phyloP scores from a whole-genome alignment of 768 basidiomycete species.

The Lentinula edodes region DNA sequence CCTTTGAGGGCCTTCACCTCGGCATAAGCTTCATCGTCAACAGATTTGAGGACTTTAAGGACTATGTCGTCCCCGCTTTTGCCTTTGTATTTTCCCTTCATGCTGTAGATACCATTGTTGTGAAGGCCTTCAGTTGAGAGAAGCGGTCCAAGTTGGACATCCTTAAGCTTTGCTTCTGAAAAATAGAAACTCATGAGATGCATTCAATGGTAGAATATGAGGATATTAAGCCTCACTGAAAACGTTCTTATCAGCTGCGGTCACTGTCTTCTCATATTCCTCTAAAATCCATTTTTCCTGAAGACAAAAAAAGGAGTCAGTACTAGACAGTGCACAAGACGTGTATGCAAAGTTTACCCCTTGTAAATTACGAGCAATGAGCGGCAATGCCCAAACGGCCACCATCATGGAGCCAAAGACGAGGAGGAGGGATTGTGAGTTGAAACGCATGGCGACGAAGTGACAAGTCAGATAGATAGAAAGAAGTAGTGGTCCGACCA shows the following conservation, averaged over 20 bases:
- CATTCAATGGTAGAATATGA: neutral
- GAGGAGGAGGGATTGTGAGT: neutral
- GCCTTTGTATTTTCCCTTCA: neutral
- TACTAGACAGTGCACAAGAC: neutral
- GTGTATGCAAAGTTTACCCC: too few species aligned
- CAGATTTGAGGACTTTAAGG: neutral
- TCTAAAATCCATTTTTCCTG: neutral
- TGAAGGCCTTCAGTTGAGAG: neutral
- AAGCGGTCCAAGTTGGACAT: neutral
- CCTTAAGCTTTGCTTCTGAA: neutral
- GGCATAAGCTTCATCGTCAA: neutral
- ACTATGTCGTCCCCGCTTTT: neutral
- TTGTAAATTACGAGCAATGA: neutral
- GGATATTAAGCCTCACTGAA: neutral
- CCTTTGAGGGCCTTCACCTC: neutral
- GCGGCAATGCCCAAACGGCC: neutral
- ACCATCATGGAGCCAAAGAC: neutral
- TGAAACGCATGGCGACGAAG: neutral
- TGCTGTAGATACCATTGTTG: neutral
- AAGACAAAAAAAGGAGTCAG: neutral
- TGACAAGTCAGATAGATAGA: neutral
- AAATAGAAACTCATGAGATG: neutral
- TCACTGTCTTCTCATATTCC: neutral
- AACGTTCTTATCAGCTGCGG: neutral
- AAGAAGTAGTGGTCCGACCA: neutral